A percentile compares a stretch with the other conserved stretches of the same genome.
phyloP scores from a whole-genome alignment of 257 asterid genomes.

The Agastache rugosa region DNA sequence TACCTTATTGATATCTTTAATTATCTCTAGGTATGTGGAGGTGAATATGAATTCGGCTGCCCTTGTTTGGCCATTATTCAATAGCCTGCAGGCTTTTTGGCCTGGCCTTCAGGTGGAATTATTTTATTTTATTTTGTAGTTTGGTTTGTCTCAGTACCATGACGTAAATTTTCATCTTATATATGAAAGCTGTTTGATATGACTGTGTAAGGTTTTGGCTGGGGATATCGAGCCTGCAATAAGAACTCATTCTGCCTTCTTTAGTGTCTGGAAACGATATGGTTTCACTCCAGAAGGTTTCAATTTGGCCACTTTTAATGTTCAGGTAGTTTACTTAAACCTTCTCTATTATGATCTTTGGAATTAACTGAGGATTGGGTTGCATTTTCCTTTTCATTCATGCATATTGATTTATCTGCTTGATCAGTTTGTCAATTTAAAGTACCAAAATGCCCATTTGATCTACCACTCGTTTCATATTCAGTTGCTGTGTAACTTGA shows the following conservation, averaged over 20 bases:
- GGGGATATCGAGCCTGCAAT: slow-evolving; percentile 97
- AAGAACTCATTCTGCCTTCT: slow-evolving; percentile 94
- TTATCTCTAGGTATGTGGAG: slow-evolving; percentile 84
- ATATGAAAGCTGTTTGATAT: slow-evolving; percentile 37
- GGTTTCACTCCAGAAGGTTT: slow-evolving; percentile 99
- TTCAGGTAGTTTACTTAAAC: slow-evolving; percentile 65
- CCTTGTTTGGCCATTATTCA: slow-evolving; percentile 97
- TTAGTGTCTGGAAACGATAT: slow-evolving; percentile 92
- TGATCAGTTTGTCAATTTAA: neutral
- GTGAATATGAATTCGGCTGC: slow-evolving; percentile 98
- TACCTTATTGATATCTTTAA: slow-evolving; percentile 16
- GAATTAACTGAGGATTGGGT: slow-evolving; percentile 15
- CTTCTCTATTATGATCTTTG: slow-evolving; percentile 26
- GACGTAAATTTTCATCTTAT: slow-evolving; percentile 25
- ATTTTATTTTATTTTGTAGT: slow-evolving; percentile 13
- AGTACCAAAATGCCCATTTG: neutral
- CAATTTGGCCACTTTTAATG: slow-evolving; percentile 85
- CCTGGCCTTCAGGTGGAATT: slow-evolving; percentile 95
- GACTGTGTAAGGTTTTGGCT: slow-evolving; percentile 83
- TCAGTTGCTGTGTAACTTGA: neutral
- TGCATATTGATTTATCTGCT: neutral
- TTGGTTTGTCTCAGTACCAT: slow-evolving; percentile 13
- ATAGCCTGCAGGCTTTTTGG: slow-evolving; percentile 99
- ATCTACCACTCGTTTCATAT: neutral
- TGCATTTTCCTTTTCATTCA: neutral